These are phyloP conservation scores for Fistulinella staudtii DNA, from an alignment of 1,284 basidiomycete species.

Conservation along the genomic window DNA sequence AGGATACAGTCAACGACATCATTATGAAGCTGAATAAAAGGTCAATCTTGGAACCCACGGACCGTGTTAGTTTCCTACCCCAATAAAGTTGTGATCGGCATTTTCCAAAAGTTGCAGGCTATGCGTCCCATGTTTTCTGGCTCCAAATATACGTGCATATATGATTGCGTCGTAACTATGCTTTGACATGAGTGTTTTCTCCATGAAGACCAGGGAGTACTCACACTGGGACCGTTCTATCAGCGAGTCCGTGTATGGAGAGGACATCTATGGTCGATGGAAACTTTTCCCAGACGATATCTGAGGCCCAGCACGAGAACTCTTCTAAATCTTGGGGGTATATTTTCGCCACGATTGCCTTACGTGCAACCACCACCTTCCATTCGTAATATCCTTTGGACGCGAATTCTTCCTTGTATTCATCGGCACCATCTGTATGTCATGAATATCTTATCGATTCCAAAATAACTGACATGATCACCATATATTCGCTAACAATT, in stretches of 20 bases:
- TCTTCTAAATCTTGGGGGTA: constrained; percentile 53
- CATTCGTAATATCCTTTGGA: constrained; percentile 55
- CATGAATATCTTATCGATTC: constrained; percentile 4
- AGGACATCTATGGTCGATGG: constrained; percentile 58
- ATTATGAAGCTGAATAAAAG: constrained; percentile 42
- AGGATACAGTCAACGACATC: constrained; percentile 59
- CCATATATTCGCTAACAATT: constrained; percentile 44
- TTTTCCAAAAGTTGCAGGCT: constrained; percentile 62
- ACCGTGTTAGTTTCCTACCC: constrained; percentile 33
- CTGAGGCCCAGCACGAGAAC: constrained; percentile 61
- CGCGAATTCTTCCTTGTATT: constrained; percentile 47
- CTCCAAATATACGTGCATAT: constrained; percentile 58
- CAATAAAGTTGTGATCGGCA: constrained; percentile 72
- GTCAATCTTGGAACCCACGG: constrained; percentile 4
- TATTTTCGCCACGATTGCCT: constrained; percentile 48
- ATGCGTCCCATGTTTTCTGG: constrained; percentile 60
- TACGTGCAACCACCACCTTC: constrained; percentile 59
- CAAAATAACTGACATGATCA: constrained; percentile 19
- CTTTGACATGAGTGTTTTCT: constrained; percentile 2
- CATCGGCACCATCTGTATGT: constrained; percentile 28
- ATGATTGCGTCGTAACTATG: constrained; percentile 66
- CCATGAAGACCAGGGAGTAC: constrained; percentile 22
- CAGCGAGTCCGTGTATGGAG: constrained; percentile 64
- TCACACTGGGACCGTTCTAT: constrained; percentile 63
- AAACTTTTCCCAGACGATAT: constrained; percentile 61